Evolutionary conservation across 2,329 filamentous ascomycete species (phyloP), one percentile per base, ranked within the genome.

Genomic region (Fusarium sp.): DNA sequence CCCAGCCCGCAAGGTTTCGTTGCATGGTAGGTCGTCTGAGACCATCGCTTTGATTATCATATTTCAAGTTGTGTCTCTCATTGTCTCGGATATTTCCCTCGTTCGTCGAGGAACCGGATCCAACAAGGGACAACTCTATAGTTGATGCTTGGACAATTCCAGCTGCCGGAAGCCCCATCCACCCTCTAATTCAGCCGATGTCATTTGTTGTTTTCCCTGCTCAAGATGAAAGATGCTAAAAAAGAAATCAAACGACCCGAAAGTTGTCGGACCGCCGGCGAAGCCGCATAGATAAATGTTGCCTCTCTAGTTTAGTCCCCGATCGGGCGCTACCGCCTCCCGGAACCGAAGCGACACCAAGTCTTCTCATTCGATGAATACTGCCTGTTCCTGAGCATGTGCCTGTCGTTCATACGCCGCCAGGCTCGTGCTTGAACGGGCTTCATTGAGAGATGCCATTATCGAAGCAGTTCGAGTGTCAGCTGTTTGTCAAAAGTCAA

Each of bases 61-160:
- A 37, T 60, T 39, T 25, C 39, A 49, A 48, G 35, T 51, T 41
- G 54, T 37, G 42, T 58, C 31, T 57, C 39, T 56, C 48, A 38
- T 35, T 73, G 70, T 73, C 70, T 72, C 55, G 39, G 62, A 44
- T 35, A 66, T 52, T 62, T 64, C 58, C 51, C 42, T 58, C 23
- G 35, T 68, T 69, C 57, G 46, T 63, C 69, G 41, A 64, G 56
- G 55, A 27, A 41, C 44, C 64, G 52, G 58, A 10, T 42, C 46
- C 23, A 44, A 44, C 56, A 63, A 57, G 54, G 58, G 56, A 60
- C 46, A n/a, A 60, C 38, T 71, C 31, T 29, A 45, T 46, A 27
- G 45, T 57, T 27, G 42, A 58, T 45, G 35, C 33, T 66, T 62
- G 63, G 62, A 66, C 52, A 73, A 70, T 69, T 69, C 60, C 60